phyloP scores from a whole-genome alignment of 495 filamentous ascomycete genomes.

The Antarctomyces pellizariae region DNA sequence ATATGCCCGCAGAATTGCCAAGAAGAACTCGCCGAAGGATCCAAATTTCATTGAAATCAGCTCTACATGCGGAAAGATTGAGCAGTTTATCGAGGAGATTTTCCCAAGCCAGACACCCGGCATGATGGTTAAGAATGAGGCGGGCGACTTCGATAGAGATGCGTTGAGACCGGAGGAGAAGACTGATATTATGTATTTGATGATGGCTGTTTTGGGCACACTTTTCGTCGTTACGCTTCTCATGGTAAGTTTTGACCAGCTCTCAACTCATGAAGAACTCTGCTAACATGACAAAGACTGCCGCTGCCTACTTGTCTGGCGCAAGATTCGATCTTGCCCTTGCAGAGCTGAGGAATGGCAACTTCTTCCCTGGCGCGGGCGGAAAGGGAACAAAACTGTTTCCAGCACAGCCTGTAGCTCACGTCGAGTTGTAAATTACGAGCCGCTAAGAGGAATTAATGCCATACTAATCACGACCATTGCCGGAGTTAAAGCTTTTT shows the following conservation, averaged over 20 bases:
- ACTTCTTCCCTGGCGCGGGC: slow-evolving; percentile 10
- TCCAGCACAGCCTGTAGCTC: slow-evolving; percentile 6
- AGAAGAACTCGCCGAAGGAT: slow-evolving; percentile 86
- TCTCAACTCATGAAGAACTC: too few species aligned
- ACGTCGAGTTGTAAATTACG: slow-evolving; percentile 10
- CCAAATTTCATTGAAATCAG: slow-evolving; percentile 89
- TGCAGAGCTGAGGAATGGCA: slow-evolving; percentile 27
- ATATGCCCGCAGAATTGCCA: slow-evolving; percentile 61
- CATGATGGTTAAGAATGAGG: slow-evolving; percentile 16
- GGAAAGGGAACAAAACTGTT: slow-evolving; percentile 4
- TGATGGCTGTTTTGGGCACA: slow-evolving; percentile 32
- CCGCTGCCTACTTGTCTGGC: slow-evolving; percentile 16
- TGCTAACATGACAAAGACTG: slow-evolving; percentile 12
- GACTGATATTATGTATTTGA: slow-evolving; percentile 37
- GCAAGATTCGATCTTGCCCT: slow-evolving; percentile 41
- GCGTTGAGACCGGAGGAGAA: slow-evolving; percentile 24
- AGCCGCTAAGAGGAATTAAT: slow-evolving; percentile 2
- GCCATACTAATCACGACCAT: slow-evolving; percentile 7
- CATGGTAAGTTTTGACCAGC: slow-evolving; percentile 43
- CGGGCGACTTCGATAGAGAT: too few species aligned
- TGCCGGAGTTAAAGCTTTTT: neutral
- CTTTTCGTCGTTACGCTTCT: slow-evolving; percentile 32
- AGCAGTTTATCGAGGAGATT: slow-evolving; percentile 89
- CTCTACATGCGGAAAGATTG: slow-evolving; percentile 72
- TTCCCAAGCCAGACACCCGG: slow-evolving; percentile 48